A percentile compares a stretch with the other conserved stretches of the same genome.
phyloP scores from a whole-genome alignment of 2,329 filamentous ascomycete species.

The Aplosporella prunicola region DNA sequence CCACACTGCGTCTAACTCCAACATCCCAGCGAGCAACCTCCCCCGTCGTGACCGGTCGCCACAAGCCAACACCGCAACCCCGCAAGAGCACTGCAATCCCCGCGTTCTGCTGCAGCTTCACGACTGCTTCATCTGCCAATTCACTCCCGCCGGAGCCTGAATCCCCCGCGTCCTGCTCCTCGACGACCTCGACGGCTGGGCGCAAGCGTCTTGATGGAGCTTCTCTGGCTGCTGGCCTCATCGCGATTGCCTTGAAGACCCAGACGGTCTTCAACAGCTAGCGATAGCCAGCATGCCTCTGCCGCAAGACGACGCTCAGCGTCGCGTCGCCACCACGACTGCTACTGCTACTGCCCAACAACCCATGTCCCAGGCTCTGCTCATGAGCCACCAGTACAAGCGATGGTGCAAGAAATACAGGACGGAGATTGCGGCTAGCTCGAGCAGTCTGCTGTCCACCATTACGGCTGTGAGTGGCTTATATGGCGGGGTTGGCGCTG shows the following conservation, averaged over 20 bases:
- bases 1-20: slow-evolving; percentile 6
- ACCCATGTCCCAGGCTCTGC: slow-evolving; percentile 4
- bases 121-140: too few relatives aligned
- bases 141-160: too few relatives aligned
- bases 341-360: slow-evolving; percentile 15
- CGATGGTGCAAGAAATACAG: slow-evolving; percentile 65
- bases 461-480: slow-evolving; percentile 50
- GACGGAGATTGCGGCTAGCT: slow-evolving; percentile 69
- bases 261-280: slow-evolving; percentile 42
- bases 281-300: slow-evolving; percentile 36
- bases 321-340: too few relatives aligned
- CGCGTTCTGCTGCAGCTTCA: too few relatives aligned
- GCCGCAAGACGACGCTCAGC: slow-evolving; percentile 35
- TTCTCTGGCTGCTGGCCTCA: slow-evolving; percentile 41
- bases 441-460: slow-evolving; percentile 69
- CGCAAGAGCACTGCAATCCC: too few relatives aligned
- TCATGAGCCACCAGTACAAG: slow-evolving; percentile 18
- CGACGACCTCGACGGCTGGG: slow-evolving; percentile 1
- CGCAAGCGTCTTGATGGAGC: slow-evolving; percentile 43
- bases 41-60: too few relatives aligned
- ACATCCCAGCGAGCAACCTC: background rate
- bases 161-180: too few relatives aligned
- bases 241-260: slow-evolving; percentile 54
- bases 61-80: too few relatives aligned
- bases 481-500: too few relatives aligned